phyloP scores from a whole-genome alignment of 2,329 filamentous ascomycete species.

The Aspergillus sp. region DNA sequence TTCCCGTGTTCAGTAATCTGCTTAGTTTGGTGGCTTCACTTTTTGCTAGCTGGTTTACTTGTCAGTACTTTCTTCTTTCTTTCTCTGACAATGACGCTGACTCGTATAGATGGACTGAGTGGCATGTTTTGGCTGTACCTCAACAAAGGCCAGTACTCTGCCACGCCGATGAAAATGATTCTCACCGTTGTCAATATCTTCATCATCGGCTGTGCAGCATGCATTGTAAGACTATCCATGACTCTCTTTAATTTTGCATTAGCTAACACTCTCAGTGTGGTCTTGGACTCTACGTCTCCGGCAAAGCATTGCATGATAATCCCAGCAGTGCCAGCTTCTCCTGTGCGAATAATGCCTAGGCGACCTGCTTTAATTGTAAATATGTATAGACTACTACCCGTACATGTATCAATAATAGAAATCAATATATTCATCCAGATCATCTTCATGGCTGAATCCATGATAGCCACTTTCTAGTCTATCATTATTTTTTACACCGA shows the following conservation, averaged over 20 bases:
- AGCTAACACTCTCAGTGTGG: slow-evolving; percentile 19
- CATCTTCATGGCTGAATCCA: too few relatives aligned
- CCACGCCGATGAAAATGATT: slow-evolving; percentile 15
- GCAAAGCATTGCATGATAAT: slow-evolving; percentile 21
- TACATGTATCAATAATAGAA: too few relatives aligned
- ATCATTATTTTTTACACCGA: too few relatives aligned
- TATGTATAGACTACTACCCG: too few relatives aligned
- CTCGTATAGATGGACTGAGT: slow-evolving; percentile 9
- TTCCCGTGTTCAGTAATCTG: slow-evolving; percentile 63
- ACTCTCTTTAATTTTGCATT: background rate
- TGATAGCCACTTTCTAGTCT: too few relatives aligned
- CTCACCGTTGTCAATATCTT: slow-evolving; percentile 14
- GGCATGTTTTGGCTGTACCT: slow-evolving; percentile 26
- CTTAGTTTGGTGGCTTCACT: slow-evolving; percentile 58
- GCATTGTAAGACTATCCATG: slow-evolving; percentile 10
- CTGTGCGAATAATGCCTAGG: slow-evolving; percentile 20
- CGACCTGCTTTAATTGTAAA: too few relatives aligned
- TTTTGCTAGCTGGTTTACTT: slow-evolving; percentile 63
- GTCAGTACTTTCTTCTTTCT: slow-evolving; percentile 3
- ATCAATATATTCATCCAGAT: too few relatives aligned
- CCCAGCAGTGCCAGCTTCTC: slow-evolving; percentile 23
- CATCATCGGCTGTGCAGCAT: slow-evolving; percentile 10
- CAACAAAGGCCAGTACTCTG: slow-evolving; percentile 17
- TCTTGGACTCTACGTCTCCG: slow-evolving; percentile 27
- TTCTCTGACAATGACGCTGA: background rate